Conservation (phyloP, 768 basidiomycete species). For the Lentinus tigrinus region DNA sequence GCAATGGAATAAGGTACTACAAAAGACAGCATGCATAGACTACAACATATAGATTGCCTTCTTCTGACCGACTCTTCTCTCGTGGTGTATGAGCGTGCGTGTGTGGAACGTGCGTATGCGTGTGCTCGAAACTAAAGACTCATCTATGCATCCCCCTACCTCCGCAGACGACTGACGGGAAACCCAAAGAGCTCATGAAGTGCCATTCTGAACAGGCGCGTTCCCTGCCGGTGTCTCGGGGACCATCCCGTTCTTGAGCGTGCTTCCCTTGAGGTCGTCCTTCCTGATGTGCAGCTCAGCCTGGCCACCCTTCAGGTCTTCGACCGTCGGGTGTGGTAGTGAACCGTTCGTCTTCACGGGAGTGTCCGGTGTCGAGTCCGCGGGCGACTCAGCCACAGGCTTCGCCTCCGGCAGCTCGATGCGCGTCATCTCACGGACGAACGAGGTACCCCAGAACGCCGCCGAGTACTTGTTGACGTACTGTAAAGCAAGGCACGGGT, state of each 20-base stretch:
- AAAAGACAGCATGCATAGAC: too few species aligned
- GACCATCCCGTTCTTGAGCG: slow-evolving; percentile 23
- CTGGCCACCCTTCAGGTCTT: slow-evolving; percentile 28
- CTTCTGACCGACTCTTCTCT: too few species aligned
- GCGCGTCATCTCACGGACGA: slow-evolving; percentile 80
- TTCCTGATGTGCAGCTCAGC: slow-evolving; percentile 28
- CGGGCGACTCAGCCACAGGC: slow-evolving; percentile 22
- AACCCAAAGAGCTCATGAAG: neutral
- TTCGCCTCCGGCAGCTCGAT: slow-evolving; percentile 44
- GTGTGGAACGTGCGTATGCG: too few species aligned
- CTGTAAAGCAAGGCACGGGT: slow-evolving; percentile 19
- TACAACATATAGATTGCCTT: too few species aligned
- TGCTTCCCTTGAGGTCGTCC: slow-evolving; percentile 25
- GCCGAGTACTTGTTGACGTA: slow-evolving; percentile 95
- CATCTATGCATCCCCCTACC: too few species aligned
- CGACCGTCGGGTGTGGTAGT: slow-evolving; percentile 10
- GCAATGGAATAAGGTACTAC: too few species aligned
- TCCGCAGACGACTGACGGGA: too few species aligned
- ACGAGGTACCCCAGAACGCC: slow-evolving; percentile 89
- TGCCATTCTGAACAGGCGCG: slow-evolving; percentile 19
- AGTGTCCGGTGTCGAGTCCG: neutral
- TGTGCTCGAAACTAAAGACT: too few species aligned
- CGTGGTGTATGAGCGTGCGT: too few species aligned
- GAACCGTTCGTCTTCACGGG: slow-evolving; percentile 1
- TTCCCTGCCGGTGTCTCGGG: slow-evolving; percentile 23